Evolutionary conservation across 1,284 basidiomycete genomes (phyloP), one percentile per base, ranked within the genome.

Genomic region (Cryptococcus sp.): DNA sequence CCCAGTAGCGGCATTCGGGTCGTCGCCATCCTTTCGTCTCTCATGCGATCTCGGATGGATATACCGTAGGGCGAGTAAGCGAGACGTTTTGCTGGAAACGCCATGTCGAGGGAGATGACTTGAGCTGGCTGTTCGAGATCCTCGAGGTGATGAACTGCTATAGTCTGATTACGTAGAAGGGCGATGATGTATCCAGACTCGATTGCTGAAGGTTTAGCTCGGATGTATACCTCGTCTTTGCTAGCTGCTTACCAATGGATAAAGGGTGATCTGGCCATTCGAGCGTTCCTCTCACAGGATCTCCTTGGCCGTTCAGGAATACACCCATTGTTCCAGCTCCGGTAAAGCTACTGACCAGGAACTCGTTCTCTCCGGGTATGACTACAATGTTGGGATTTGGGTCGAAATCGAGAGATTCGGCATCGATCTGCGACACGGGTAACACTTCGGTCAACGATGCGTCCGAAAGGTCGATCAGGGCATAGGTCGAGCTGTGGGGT

Each of bases 261-360:
- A 82, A 74, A 0, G 90, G 87, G 73, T 92, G 83, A 39, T 76
- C 79, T 1, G 80, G 77, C 87, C 88, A 94, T 65, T 90, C 81
- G 28, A 94, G 74, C 2, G 90, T 92, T 1, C 89, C 89, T 38
- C 91, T 79, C 9, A 89, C 85, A 11, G 91, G 89, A 67, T 93
- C 89, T 1, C 89, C 90, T 11, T 82, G 79, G 0, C 82, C 81
- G 23, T 80, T 88, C 54, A 94, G 77, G 64, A 95, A 94, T 1
- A 94, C 74, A 0, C 91, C 91, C 47, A 94, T 76, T 0, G 87
- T 85, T 50, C 78, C 82, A 1, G 57, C 55, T 7, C 87, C 89
- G 0, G 82, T 87, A 45, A 59, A 73, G 46, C 69, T 73, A 4
- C 74, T 73, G 7, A 76, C 65, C 31, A 78, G 57, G 44, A 91